Evolutionary conservation across 176 grass and related monocot genomes (phyloP).

Genomic region (Coix lacrymajobi): DNA sequence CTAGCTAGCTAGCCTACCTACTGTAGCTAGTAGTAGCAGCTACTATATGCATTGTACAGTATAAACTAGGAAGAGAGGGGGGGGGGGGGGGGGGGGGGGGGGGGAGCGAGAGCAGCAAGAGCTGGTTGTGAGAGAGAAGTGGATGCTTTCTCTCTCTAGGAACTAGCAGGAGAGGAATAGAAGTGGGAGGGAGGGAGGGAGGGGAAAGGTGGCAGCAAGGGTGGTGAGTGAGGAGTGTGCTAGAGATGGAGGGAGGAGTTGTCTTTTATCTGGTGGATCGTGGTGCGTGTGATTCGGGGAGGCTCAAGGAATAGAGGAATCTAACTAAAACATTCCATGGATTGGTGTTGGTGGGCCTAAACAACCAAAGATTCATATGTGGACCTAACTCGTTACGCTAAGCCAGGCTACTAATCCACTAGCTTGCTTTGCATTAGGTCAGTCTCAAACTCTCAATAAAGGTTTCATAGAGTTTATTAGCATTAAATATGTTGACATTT

Average conservation of each 20-base stretch:
- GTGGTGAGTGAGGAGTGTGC: neutral
- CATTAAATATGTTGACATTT: too few species aligned
- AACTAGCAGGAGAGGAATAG: slow-evolving; percentile 37
- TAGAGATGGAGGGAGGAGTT: neutral
- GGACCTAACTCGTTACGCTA: neutral
- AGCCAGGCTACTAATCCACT: neutral
- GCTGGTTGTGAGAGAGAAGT: neutral
- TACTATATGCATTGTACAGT: slow-evolving; percentile 53
- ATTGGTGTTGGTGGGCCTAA: slow-evolving; percentile 51
- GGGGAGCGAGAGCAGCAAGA: too few species aligned
- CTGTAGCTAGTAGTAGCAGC: neutral
- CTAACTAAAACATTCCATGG: slow-evolving; percentile 93
- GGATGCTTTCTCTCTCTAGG: slow-evolving; percentile 27
- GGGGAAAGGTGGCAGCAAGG: slow-evolving; percentile 27
- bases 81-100: too few species aligned
- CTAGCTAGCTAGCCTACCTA: too few species aligned
- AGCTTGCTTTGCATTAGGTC: too few species aligned
- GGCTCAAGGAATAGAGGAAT: slow-evolving; percentile 50
- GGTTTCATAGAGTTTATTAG: too few species aligned
- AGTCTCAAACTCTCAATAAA: too few species aligned
- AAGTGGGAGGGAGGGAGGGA: neutral
- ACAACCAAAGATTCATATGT: slow-evolving; percentile 34
- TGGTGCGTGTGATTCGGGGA: slow-evolving; percentile 26
- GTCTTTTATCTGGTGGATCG: slow-evolving; percentile 64
- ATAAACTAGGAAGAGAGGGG: slow-evolving; percentile 4